Evolutionary conservation across 768 basidiomycete species (phyloP).

Genomic region (Steccherinum ochraceum): DNA sequence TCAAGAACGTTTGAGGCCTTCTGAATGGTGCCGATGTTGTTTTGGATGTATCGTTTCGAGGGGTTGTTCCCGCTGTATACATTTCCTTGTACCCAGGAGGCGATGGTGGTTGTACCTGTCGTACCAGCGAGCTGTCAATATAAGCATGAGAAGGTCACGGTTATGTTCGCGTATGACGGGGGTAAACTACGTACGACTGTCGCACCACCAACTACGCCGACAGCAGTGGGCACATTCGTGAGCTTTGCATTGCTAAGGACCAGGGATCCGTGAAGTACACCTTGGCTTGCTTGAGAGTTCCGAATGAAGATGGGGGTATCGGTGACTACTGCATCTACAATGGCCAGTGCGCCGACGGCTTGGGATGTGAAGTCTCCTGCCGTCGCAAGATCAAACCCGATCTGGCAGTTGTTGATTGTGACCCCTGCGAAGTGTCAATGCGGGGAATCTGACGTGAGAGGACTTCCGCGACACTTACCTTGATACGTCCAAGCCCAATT

Average conservation of each 20-base stretch:
- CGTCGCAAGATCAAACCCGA: conserved; percentile 17
- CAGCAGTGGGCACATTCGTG: conserved; percentile 53
- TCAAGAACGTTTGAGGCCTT: conserved; percentile 57
- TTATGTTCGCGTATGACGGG: background rate
- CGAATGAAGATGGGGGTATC: conserved; percentile 60
- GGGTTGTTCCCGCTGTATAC: conserved; percentile 49
- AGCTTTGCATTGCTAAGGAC: conserved; percentile 61
- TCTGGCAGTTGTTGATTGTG: conserved; percentile 30
- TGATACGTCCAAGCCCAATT: conserved; percentile 46
- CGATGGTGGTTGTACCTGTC: conserved; percentile 47
- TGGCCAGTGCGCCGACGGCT: conserved; percentile 49
- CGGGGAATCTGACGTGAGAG: background rate
- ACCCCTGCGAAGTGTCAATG: conserved; percentile 18
- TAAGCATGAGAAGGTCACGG: background rate
- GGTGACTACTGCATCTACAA: conserved; percentile 58
- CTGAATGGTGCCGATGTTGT: conserved; percentile 36
- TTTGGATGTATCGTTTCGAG: conserved; percentile 43
- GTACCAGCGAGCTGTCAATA: background rate
- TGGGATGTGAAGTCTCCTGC: conserved; percentile 13
- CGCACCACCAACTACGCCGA: conserved; percentile 46
- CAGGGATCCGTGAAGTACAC: conserved; percentile 48
- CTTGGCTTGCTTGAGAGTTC: conserved; percentile 38
- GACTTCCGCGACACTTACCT: conserved; percentile 21
- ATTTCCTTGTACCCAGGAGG: conserved; percentile 75
- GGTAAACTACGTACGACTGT: conserved; percentile 27